Evolutionary conservation across 2,329 filamentous ascomycete species (phyloP), one percentile per base, ranked within the genome.

Genomic region (Aspergillus glaucus): DNA sequence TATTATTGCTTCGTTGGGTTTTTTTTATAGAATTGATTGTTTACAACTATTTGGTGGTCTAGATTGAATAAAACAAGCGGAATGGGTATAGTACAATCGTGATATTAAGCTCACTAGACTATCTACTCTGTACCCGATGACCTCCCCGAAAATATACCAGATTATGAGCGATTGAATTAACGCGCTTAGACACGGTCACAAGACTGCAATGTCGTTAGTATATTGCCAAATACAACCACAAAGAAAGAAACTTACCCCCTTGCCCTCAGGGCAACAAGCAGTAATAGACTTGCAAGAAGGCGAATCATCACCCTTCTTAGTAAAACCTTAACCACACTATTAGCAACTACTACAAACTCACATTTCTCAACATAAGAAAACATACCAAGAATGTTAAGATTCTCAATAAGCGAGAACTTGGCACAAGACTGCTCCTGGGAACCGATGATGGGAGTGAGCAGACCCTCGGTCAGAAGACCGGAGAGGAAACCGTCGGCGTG

Each of bases 221-320:
- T 36, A n/a, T 36, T 6, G 6, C 14, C 14, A 3, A 9, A 36
- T 6, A 17, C 26, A 36, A 7, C 15, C 17, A 22, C 8, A 10
- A 6, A 21, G 4, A 3, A 15, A 12, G 10, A 10, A 17, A 19
- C 37, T 19, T 5, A 40, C 37, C 6, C 15, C 34, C 37, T 40
- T 4, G 37, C 47, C 47, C 37, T 45, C 43, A 6, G 43, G 47
- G 36, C 47, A 49, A 37, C 47, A 49, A 14, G 47, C 47, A 46
- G 45, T 49, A 26, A 49, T 36, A 37, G 30, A 32, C 47, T 49
- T 49, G 47, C 47, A 49, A 17, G 30, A 19, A 6, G 41, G 43
- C 3, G 34, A 34, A 10, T 34, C 12, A 12, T 45, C 17, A 9
- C 28, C 36, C 37, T 49, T 26, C 26, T 49, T 34, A 26, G 32